These are phyloP conservation scores for Fragosphaeria purpurea DNA, from an alignment of 2,329 filamentous ascomycete genomes.

Conservation along the genomic window DNA sequence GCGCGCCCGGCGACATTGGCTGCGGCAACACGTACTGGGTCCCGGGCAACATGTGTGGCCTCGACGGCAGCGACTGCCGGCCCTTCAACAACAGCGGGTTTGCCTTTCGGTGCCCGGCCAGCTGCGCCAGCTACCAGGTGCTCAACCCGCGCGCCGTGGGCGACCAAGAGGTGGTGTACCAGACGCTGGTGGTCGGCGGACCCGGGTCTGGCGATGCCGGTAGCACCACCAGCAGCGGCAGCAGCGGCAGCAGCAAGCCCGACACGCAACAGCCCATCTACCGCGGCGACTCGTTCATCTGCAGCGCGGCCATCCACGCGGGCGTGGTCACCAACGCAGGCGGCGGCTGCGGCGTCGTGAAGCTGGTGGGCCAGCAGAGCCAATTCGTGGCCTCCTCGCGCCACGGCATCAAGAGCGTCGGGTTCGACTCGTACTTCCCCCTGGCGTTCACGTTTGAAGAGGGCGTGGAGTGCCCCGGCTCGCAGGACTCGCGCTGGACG, in stretches of 20 bases:
- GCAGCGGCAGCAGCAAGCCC: no score
- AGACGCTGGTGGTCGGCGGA: conserved; percentile 58
- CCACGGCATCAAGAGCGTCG: conserved; percentile 67
- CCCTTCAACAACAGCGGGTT: conserved; percentile 63
- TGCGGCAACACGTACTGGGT: conserved; percentile 65
- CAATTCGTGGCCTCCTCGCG: conserved; percentile 51
- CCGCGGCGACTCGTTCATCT: conserved; percentile 75
- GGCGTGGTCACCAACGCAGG: conserved; percentile 55
- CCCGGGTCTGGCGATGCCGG: conserved; percentile 33
- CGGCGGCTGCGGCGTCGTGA: conserved; percentile 65
- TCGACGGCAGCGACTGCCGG: conserved; percentile 65
- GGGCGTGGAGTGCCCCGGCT: conserved; percentile 55
- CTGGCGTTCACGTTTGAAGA: conserved; percentile 70
- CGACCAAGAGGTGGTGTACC: conserved; percentile 54
- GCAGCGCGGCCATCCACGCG: conserved; percentile 64
- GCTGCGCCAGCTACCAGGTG: conserved; percentile 55
- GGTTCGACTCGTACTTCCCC: conserved; percentile 83
- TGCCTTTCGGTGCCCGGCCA: conserved; percentile 65
- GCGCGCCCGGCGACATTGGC: conserved; percentile 51
- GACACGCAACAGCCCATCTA: conserved; percentile 46
- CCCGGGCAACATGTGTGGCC: conserved; percentile 58
- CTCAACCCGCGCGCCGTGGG: conserved; percentile 69
- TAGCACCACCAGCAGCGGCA: conserved; percentile 5
- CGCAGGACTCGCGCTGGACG: conserved; percentile 68
- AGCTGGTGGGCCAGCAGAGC: conserved; percentile 51